Base-by-base conservation (phyloP, 1,284 basidiomycete species). In the Pisolithus thermaeus region DNA sequence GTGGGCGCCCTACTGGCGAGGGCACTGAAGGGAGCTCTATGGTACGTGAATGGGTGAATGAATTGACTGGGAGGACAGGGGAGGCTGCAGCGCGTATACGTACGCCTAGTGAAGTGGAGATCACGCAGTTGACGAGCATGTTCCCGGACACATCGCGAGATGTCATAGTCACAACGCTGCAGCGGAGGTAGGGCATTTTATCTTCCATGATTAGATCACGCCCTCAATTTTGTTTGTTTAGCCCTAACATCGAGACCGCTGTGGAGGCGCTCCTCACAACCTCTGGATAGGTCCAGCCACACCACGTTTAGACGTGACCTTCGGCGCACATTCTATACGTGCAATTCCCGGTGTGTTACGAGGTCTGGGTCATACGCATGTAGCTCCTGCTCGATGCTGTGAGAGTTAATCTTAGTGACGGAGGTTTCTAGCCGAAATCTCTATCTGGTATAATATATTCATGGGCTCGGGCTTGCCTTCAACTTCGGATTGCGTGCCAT, bases 1-100 rank as follows among this genome's bases (percentile, higher is more conserved):
- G 52, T 9, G 30, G 30, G 20, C n/a, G 8, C n/a, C 14, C 25
- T 6, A 12, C 49, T 4, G 35, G 52, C 25, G 64, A 55, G 39
- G 54, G 43, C 27, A 56, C 54, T 37, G 57, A 57, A 22, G 64
- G 68, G 20, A 64, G 65, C 46, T 83, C 82, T 3, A 84, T 87
- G 28, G 74, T 93, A 67, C 81, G 87, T 45, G 86, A 90, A 62
- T 92, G 89, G 87, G 85, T 92, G 36, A 78, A 86, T 54, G 87
- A 87, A 60, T 68, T 92, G 57, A 87, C 87, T 2, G 89, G 87
- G 4, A 71, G 84, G 57, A 65, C 76, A 42, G 75, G 78, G 46
- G 66, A 77, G 61, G 66, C 70, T 27, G 70, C 63, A 52, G 61
- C 75, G 45, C 76, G 84, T 27, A 74, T 89, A 49, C 78, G 87